Evolutionary conservation across 108 stramenopile species (phyloP).

Genomic region (Cylindrotheca closterium): DNA sequence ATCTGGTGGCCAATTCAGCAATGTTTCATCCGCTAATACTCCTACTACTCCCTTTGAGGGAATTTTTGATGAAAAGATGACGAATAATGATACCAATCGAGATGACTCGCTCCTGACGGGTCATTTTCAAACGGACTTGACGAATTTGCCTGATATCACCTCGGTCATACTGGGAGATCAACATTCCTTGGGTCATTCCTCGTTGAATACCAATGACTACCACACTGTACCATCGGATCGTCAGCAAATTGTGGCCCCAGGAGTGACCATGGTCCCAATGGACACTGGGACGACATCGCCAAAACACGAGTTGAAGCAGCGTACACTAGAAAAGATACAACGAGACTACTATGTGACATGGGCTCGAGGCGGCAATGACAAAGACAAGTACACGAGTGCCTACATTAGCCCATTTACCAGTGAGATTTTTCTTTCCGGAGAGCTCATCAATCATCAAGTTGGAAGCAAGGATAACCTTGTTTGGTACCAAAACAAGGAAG

Average conservation of each 20-base stretch:
- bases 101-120: too few species aligned
- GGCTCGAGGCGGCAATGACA: background rate
- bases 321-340: background rate
- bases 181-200: too few species aligned
- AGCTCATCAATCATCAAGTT: background rate
- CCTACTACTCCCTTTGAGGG: too few species aligned
- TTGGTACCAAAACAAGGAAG: background rate
- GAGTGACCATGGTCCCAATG: background rate
- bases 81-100: too few species aligned
- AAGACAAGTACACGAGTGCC: background rate
- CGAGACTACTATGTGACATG: background rate
- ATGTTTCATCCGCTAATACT: too few species aligned
- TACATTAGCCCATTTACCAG: background rate
- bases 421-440: background rate
- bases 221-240: too few species aligned
- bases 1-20: too few species aligned
- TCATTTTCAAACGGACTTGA: too few species aligned
- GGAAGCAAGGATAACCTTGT: background rate
- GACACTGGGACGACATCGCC: background rate
- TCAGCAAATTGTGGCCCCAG: slow-evolving; percentile 1
- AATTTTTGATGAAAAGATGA: too few species aligned
- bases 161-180: too few species aligned
- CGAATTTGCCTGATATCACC: too few species aligned
- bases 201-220: too few species aligned
- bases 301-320: background rate